phyloP scores from a whole-genome alignment of 2,329 filamentous ascomycete species.

The Ophiostoma perfectum region DNA sequence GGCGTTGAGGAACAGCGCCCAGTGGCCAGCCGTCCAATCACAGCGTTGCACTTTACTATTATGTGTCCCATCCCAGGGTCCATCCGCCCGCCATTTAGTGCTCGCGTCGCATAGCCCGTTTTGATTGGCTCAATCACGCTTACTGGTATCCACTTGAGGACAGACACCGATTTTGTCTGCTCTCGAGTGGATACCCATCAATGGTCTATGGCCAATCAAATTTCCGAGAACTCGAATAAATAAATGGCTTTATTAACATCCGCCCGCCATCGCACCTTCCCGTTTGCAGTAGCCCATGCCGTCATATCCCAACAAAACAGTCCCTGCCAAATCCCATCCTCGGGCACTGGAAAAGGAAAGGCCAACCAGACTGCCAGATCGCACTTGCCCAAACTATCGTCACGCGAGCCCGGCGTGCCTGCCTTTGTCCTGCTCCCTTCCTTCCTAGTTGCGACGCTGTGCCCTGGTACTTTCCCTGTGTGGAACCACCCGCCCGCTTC shows the following conservation, averaged over 20 bases:
- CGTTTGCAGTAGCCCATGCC: slow-evolving; percentile 18
- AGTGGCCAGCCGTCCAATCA: neutral
- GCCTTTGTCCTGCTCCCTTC: neutral
- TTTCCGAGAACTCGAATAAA: no score
- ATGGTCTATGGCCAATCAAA: no score
- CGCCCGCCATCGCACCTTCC: slow-evolving; percentile 14
- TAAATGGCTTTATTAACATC: neutral
- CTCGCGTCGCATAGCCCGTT: no score
- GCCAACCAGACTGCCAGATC: neutral
- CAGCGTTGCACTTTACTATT: slow-evolving; percentile 15
- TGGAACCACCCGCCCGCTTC: neutral
- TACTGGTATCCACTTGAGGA: no score
- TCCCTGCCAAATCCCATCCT: neutral
- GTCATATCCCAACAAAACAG: slow-evolving; percentile 23
- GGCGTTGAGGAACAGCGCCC: neutral
- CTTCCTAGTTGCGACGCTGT: neutral
- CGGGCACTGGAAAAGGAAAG: neutral
- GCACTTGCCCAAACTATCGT: slow-evolving; percentile 6
- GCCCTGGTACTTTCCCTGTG: neutral
- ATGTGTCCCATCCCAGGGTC: slow-evolving; percentile 17
- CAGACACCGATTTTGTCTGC: no score
- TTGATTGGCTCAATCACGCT: no score
- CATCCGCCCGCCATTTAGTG: slow-evolving; percentile 5
- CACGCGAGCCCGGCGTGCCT: neutral
- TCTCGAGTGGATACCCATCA: no score